A percentile compares a stretch with the other conserved stretches of the same genome.
These are phyloP conservation scores for Chrysoporthe puriensis DNA, from an alignment of 2,329 filamentous ascomycete genomes.

Conservation along the genomic window DNA sequence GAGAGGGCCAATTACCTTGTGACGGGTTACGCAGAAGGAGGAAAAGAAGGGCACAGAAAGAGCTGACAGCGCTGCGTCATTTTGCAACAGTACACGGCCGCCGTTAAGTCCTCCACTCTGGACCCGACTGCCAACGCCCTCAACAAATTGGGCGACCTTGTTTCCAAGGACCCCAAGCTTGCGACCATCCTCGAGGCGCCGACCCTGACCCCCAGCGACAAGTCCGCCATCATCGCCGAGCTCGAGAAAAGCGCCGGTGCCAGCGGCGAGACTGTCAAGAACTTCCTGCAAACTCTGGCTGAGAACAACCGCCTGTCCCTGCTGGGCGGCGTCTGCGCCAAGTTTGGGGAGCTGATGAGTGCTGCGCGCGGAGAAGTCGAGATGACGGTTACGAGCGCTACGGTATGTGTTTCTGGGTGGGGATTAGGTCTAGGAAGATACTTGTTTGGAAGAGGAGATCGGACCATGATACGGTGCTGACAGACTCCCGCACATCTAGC, in stretches of 20 bases:
- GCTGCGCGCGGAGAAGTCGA: conserved; percentile 92
- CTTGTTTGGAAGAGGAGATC: conserved; percentile 1
- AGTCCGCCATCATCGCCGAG: conserved; percentile 83
- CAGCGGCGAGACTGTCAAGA: conserved; percentile 83
- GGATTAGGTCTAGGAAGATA: conserved; percentile 4
- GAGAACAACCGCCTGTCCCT: conserved; percentile 94
- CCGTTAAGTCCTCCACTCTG: conserved; percentile 83
- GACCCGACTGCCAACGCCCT: conserved; percentile 85
- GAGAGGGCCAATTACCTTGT: conserved; percentile 9
- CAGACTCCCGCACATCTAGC: conserved; percentile 48
- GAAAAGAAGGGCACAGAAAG: conserved; percentile 18
- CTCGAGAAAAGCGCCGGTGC: conserved; percentile 80
- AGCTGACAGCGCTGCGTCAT: conserved; percentile 44
- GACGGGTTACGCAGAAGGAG: neutral
- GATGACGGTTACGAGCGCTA: conserved; percentile 86
- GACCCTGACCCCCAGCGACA: conserved; percentile 78
- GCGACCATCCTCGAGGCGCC: conserved; percentile 75
- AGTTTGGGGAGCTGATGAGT: conserved; percentile 86
- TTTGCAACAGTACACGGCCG: conserved; percentile 83
- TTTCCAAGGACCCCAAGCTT: conserved; percentile 86
- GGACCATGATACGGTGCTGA: conserved; percentile 33
- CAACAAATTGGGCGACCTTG: conserved; percentile 67
- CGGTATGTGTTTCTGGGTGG: conserved; percentile 59
- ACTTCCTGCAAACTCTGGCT: conserved; percentile 87
- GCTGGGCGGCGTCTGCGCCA: conserved; percentile 79